Conservation (phyloP, 192 early-diverging fungal genomes). For the Borealophlyctis nickersoniae region DNA sequence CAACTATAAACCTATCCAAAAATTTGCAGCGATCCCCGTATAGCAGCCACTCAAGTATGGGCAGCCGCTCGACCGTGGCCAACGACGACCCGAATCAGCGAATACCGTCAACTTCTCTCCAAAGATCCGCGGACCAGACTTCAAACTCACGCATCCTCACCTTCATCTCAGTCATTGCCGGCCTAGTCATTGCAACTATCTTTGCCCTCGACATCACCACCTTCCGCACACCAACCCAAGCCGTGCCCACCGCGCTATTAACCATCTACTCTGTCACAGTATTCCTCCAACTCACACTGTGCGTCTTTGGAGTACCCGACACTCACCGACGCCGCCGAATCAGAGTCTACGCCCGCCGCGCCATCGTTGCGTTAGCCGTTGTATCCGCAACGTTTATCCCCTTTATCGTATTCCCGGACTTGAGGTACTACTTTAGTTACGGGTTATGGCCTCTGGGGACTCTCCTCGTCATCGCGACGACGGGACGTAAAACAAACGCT, state of each 20-base stretch:
- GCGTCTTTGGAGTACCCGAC: neutral
- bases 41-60: too few species aligned
- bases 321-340: too few species aligned
- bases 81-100: too few species aligned
- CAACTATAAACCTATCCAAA: neutral
- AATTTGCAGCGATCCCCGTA: too few species aligned
- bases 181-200: neutral
- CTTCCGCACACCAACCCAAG: neutral
- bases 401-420: constrained; percentile 1
- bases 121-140: too few species aligned
- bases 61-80: too few species aligned
- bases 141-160: too few species aligned
- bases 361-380: too few species aligned
- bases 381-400: neutral
- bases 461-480: neutral
- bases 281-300: neutral
- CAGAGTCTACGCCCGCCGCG: too few species aligned
- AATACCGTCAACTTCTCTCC: too few species aligned
- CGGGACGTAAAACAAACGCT: neutral
- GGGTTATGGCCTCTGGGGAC: constrained; percentile 3
- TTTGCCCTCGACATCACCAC: neutral
- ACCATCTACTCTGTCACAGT: neutral
- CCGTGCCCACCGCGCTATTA: neutral
- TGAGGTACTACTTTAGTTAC: neutral
- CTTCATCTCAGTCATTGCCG: neutral